Evolutionary conservation across 2,329 filamentous ascomycete genomes (phyloP).

Genomic region (Phyllosticta citribraziliensis): DNA sequence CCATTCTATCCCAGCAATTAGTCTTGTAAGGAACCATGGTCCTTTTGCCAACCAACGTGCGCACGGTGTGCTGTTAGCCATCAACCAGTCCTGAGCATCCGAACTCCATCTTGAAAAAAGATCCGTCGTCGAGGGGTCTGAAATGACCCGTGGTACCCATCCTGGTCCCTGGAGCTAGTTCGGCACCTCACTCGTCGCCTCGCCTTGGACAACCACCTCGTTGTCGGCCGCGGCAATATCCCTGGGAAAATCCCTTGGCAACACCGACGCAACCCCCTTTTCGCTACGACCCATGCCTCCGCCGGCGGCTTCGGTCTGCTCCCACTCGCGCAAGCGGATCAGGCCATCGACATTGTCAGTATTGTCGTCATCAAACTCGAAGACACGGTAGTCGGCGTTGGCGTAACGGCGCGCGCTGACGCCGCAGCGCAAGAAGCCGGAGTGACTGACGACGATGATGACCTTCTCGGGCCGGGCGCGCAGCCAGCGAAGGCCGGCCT

Average conservation of each 20-base stretch:
- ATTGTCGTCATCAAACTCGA: conserved; percentile 43
- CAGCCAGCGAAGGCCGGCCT: conserved; percentile 41
- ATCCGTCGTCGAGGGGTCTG: not conserved
- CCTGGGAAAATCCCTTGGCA: conserved; percentile 16
- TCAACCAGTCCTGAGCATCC: no score
- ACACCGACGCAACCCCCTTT: conserved; percentile 20
- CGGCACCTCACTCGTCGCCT: conserved; percentile 1
- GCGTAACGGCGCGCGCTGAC: conserved; percentile 42
- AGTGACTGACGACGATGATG: conserved; percentile 56
- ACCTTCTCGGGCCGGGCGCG: conserved; percentile 48
- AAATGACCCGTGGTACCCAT: not conserved
- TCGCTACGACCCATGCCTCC: conserved; percentile 45
- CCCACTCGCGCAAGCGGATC: conserved; percentile 37
- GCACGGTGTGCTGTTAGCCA: no score
- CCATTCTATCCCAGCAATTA: no score
- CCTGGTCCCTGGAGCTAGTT: not conserved
- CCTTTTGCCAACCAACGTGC: no score
- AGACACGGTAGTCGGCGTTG: conserved; percentile 57
- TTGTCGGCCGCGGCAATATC: conserved; percentile 7
- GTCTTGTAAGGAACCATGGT: no score
- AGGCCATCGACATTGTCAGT: conserved; percentile 28
- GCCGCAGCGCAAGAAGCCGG: conserved; percentile 51
- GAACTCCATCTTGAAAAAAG: no score
- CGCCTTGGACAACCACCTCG: not conserved
- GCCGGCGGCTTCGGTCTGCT: conserved; percentile 34